A percentile compares a stretch with the other conserved stretches of the same genome.
Evolutionary conservation across 192 early-diverging fungal genomes (phyloP).

Genomic region (Pilaira anomala): DNA sequence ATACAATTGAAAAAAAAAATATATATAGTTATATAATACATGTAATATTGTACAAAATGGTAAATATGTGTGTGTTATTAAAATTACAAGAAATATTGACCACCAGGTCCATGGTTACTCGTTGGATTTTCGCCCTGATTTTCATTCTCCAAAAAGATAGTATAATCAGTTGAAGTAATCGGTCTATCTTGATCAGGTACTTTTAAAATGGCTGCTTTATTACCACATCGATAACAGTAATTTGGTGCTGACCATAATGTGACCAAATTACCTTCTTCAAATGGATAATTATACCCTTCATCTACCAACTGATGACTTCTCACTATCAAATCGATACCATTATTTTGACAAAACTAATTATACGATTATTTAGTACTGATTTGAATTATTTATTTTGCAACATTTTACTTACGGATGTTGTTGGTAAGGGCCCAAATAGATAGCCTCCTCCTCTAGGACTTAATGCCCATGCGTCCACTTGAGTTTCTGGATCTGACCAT

Average conservation of each 20-base stretch:
- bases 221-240: constrained; percentile 86
- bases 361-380: not conserved
- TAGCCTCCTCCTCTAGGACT: constrained; percentile 39
- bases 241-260: constrained; percentile 85
- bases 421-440: constrained; percentile 34
- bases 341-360: constrained; percentile 37
- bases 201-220: constrained; percentile 76
- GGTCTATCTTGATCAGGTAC: constrained; percentile 51
- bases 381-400: not conserved
- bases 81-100: constrained; percentile 35
- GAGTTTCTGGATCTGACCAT: constrained; percentile 39
- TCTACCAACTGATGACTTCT: constrained; percentile 39
- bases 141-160: constrained; percentile 38
- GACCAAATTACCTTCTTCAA: constrained; percentile 64
- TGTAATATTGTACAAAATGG: not conserved
- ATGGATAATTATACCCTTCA: constrained; percentile 38
- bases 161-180: constrained; percentile 25
- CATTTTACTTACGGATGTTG: constrained; percentile 28
- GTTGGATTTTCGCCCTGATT: constrained; percentile 29
- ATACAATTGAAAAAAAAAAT: constrained; percentile 1
- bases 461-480: constrained; percentile 37
- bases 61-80: too few relatives aligned
- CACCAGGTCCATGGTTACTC: constrained; percentile 27
- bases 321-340: constrained; percentile 36
- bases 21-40: not conserved